These are phyloP conservation scores for Alternaria arborescens DNA, from an alignment of 2,329 filamentous ascomycete species.

Conservation along the genomic window DNA sequence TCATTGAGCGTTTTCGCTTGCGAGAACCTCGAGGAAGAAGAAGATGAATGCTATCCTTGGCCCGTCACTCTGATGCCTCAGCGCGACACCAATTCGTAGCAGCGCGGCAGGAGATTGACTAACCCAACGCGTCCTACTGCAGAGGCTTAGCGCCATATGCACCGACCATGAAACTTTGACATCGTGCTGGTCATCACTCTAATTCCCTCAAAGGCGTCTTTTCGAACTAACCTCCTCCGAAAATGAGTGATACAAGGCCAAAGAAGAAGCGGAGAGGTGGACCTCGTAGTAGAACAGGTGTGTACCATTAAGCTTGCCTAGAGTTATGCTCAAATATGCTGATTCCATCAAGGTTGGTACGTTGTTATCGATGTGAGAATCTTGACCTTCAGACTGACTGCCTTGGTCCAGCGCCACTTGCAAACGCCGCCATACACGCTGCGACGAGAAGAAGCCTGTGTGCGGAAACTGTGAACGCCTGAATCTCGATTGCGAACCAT, in stretches of 20 bases:
- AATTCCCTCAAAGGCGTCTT: background rate
- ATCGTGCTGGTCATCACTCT: background rate
- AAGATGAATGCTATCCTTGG: background rate
- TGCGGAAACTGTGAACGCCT: slow-evolving; percentile 46
- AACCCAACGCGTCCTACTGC: background rate
- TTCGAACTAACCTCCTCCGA: background rate
- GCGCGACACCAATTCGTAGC: background rate
- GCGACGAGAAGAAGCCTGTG: slow-evolving; percentile 45
- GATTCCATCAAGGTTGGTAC: slow-evolving; percentile 12
- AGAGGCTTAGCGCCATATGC: background rate
- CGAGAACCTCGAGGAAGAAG: background rate
- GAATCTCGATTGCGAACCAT: slow-evolving; percentile 38
- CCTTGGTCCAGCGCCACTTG: slow-evolving; percentile 38
- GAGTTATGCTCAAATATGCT: background rate
- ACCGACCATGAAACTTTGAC: background rate
- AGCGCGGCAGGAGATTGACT: background rate
- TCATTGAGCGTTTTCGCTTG: background rate
- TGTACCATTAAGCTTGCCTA: background rate
- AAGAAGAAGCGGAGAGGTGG: slow-evolving; percentile 39
- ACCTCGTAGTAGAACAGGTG: slow-evolving; percentile 36
- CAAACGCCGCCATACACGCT: slow-evolving; percentile 46
- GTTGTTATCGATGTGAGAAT: background rate
- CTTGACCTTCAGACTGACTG: background rate
- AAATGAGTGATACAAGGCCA: slow-evolving; percentile 8
- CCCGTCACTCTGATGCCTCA: background rate